Evolutionary conservation across 202 grass and related monocot species (phyloP).

Genomic region (Musa balbisiana): DNA sequence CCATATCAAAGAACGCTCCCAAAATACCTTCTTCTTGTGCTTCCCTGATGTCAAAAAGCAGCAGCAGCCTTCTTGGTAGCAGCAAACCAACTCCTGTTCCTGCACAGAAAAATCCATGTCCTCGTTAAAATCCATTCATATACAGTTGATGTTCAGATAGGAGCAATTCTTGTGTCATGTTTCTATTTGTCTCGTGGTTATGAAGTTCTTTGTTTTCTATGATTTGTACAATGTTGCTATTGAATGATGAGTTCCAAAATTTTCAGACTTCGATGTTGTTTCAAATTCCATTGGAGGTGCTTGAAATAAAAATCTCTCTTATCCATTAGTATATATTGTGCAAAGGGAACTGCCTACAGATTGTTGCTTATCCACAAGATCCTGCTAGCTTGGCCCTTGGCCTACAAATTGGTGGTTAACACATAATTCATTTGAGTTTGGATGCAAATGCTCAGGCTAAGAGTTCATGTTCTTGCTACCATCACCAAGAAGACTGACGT

Average conservation of each 20-base stretch:
- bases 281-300: not conserved
- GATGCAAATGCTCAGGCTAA: not conserved
- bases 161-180: not conserved
- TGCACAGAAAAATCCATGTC: constrained; percentile 49
- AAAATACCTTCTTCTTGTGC: constrained; percentile 45
- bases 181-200: not conserved
- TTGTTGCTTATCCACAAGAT: too few species aligned
- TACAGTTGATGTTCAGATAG: not conserved
- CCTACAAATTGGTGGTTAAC: too few species aligned
- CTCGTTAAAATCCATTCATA: constrained; percentile 23
- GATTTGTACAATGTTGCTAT: not conserved
- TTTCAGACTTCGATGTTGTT: not conserved
- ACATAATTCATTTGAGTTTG: not conserved
- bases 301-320: not conserved
- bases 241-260: not conserved
- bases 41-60: constrained; percentile 49
- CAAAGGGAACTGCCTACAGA: too few species aligned
- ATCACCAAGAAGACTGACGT: too few species aligned
- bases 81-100: constrained; percentile 49
- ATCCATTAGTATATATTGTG: not conserved
- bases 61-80: constrained; percentile 33
- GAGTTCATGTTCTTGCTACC: not conserved
- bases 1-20: constrained; percentile 26
- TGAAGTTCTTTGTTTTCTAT: not conserved
- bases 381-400: too few species aligned